Base-by-base conservation (phyloP, 164 flowering plant genomes). In the Stephania yunnanensis region DNA sequence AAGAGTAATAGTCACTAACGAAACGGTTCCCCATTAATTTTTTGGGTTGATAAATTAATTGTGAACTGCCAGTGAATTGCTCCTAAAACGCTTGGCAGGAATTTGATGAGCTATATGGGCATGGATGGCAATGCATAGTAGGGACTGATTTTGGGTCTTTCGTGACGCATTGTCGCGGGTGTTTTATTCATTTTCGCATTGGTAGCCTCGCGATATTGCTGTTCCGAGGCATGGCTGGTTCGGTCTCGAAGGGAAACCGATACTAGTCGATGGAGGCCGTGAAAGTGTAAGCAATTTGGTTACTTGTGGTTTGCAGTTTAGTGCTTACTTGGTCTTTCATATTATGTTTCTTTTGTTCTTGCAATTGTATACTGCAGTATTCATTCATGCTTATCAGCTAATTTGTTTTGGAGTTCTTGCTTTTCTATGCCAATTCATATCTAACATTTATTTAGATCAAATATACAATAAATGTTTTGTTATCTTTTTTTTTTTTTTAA, bases 81-180 rank as follows among this genome's bases (percentile, higher is more conserved):
- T 25, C 25, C 25, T 25, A 25, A 25, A 25, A 25, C 25, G 25
- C 25, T 25, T 25, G 25, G 25, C 25, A 25, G 25, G 97, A 92
- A 77, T 92, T 88, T 69, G 91, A 88, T 20, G 71, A 67, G 69
- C 22, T 50, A 15, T 77, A 85, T 76, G 89, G 91, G 52, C 68
- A 77, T 0, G 86, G 86, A 30, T 85, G 87, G 87, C 86, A 83
- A 68, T 85, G 87, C 75, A 82, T 85, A 3, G 87, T 85, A 10
- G 98, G 98, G 71, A 94, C 86, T 0, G 94, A 92, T 83, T 94
- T 94, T 76, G 94, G 94, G 45, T 94, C 98, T 20, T 94, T 89
- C 77, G 95, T 94, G 73, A 94, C 95, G 1, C 95, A 92, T 69
- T 90, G 90, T 74, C 71, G n/a, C 74, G 98, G 96, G 7, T 88